Percentiles rank a stretch among this genome's conserved stretches.
Evolutionary conservation across 768 basidiomycete species (phyloP).

Genomic region (Lactarius psammicola): DNA sequence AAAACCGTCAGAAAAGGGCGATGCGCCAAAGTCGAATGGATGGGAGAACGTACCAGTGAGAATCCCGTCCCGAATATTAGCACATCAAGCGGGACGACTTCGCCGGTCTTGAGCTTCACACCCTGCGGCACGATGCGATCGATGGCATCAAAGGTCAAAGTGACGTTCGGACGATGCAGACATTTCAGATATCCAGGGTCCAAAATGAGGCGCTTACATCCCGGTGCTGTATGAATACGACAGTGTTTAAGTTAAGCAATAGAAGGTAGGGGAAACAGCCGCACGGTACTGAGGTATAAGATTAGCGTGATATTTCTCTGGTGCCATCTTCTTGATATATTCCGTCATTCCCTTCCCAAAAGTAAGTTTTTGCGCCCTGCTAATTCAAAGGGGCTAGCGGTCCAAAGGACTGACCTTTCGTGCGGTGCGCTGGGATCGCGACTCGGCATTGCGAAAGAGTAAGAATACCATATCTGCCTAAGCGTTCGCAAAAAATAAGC

Average conservation of each 20-base stretch:
- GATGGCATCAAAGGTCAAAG: conserved; percentile 48
- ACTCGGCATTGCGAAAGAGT: conserved; percentile 2
- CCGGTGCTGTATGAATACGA: conserved; percentile 41
- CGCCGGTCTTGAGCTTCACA: conserved; percentile 48
- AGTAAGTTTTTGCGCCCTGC: neutral
- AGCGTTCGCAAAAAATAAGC: neutral
- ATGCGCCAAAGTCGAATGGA: neutral
- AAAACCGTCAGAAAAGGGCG: neutral
- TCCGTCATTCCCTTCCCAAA: conserved; percentile 39
- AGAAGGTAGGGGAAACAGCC: conserved; percentile 27
- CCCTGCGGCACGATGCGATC: conserved; percentile 50
- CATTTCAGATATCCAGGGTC: conserved; percentile 58
- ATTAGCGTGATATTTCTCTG: conserved; percentile 31
- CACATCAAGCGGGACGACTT: conserved; percentile 52
- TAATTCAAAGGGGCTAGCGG: too few relatives aligned
- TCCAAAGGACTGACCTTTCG: conserved; percentile 11
- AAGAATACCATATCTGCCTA: conserved; percentile 12
- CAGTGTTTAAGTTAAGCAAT: neutral
- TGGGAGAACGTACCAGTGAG: conserved; percentile 39
- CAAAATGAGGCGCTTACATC: conserved; percentile 63
- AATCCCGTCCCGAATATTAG: conserved; percentile 60
- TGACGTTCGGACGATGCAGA: conserved; percentile 53
- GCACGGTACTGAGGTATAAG: conserved; percentile 55
- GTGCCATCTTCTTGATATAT: conserved; percentile 50
- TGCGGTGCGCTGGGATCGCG: neutral